Conservation (phyloP, 2,329 filamentous ascomycete genomes). For the Acarospora socialis region DNA sequence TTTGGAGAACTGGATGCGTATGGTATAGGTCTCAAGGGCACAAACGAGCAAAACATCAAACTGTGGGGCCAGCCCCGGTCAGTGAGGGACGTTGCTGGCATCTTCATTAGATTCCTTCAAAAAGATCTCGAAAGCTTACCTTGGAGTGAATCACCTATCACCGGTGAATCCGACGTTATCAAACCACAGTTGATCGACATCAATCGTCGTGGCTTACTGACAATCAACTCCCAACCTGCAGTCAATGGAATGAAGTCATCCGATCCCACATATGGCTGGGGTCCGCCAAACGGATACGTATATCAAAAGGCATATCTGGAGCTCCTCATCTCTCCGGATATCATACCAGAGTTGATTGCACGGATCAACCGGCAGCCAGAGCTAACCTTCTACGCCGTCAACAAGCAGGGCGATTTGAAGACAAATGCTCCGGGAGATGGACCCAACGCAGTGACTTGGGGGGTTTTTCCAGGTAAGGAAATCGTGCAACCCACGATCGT, state of each 20-base stretch:
- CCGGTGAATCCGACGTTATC: conserved; percentile 66
- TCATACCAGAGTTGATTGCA: conserved; percentile 62
- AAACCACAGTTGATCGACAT: conserved; percentile 62
- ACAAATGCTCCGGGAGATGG: conserved; percentile 76
- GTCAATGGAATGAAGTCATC: conserved; percentile 83
- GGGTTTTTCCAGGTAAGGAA: conserved; percentile 95
- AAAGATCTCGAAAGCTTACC: conserved; percentile 70
- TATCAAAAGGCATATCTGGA: conserved; percentile 98
- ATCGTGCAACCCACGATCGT: conserved; percentile 99
- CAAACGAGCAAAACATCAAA: conserved; percentile 89
- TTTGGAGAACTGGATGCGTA: conserved; percentile 94
- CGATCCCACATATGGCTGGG: conserved; percentile 83
- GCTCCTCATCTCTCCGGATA: conserved; percentile 65
- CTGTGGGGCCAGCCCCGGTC: conserved; percentile 80
- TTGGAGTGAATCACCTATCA: conserved; percentile 86
- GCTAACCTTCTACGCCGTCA: conserved; percentile 89
- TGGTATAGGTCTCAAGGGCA: conserved; percentile 82
- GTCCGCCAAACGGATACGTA: conserved; percentile 85
- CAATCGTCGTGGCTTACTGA: conserved; percentile 76
- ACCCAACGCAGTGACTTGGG: conserved; percentile 98
- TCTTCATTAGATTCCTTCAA: conserved; percentile 76
- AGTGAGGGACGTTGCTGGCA: conserved; percentile 62
- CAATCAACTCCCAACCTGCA: conserved; percentile 94
- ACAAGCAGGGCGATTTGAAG: conserved; percentile 63
- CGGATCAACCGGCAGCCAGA: conserved; percentile 67